These are phyloP conservation scores for Collybia nuda DNA, from an alignment of 768 basidiomycete species.

Conservation along the genomic window DNA sequence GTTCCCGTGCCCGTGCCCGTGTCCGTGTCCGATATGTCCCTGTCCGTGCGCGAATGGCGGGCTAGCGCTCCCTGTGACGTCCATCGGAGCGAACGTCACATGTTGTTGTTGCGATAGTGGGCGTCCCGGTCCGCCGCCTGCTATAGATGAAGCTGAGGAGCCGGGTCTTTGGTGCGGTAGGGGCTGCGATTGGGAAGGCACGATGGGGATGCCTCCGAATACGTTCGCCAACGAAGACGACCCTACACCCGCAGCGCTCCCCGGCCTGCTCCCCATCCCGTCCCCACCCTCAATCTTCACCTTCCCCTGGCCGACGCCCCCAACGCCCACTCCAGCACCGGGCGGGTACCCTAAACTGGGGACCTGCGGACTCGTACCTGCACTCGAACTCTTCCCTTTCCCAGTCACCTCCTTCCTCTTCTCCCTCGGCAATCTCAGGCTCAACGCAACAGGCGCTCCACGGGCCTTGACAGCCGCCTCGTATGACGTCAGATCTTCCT, in stretches of 20 bases:
- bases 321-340: not conserved
- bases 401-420: slow-evolving; percentile 13
- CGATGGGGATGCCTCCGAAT: slow-evolving; percentile 24
- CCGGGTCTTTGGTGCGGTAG: not conserved
- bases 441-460: slow-evolving; percentile 33
- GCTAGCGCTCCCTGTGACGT: not conserved
- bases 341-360: not conserved
- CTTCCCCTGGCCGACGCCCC: not conserved
- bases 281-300: not conserved
- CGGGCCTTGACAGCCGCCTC: slow-evolving; percentile 63
- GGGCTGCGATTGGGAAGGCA: not conserved
- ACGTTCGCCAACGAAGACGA: slow-evolving; percentile 39
- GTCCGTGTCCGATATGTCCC: no score
- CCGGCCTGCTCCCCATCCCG: slow-evolving; percentile 12
- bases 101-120: not conserved
- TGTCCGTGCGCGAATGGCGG: not conserved
- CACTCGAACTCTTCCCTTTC: not conserved
- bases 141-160: no score
- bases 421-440: slow-evolving; percentile 46
- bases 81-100: not conserved
- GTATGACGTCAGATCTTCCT: slow-evolving; percentile 70
- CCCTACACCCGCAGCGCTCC: slow-evolving; percentile 25
- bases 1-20: no score
- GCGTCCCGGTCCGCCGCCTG: no score
- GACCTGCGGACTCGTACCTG: slow-evolving; percentile 14